A percentile compares a stretch with the other conserved stretches of the same genome.
phyloP scores from a whole-genome alignment of 257 asterid genomes.

The Solanum appendiculatum region DNA sequence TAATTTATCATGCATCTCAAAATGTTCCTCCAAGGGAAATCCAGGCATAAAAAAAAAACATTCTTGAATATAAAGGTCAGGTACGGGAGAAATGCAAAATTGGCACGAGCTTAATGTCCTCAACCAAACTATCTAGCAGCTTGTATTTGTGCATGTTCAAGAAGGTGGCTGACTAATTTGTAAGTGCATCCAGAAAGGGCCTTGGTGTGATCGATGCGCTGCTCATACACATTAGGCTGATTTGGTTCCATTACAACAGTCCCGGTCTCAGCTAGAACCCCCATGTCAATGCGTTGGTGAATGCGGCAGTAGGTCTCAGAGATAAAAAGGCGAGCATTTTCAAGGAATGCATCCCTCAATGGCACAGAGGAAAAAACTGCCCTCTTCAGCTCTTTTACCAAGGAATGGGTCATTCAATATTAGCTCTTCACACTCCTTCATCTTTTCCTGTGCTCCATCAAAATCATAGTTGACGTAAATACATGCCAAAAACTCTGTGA shows the following conservation, averaged over 20 bases:
- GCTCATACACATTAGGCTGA: slow-evolving; percentile 89
- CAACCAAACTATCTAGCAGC: slow-evolving; percentile 34
- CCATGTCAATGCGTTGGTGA: slow-evolving; percentile 94
- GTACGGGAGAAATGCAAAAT: neutral
- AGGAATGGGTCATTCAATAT: slow-evolving; percentile 92
- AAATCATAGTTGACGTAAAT: slow-evolving; percentile 88
- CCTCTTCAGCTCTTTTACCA: slow-evolving; percentile 85
- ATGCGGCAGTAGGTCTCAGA: slow-evolving; percentile 91
- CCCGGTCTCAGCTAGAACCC: slow-evolving; percentile 85
- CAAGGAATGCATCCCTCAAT: slow-evolving; percentile 90
- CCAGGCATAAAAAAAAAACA: neutral
- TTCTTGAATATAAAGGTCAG: neutral
- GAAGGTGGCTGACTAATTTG: slow-evolving; percentile 65
- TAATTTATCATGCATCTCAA: neutral
- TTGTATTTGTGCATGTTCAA: slow-evolving; percentile 75
- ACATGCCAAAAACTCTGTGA: slow-evolving; percentile 84
- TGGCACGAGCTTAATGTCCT: neutral
- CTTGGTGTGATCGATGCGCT: slow-evolving; percentile 92
- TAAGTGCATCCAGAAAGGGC: slow-evolving; percentile 76
- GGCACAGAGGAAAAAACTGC: slow-evolving; percentile 65
- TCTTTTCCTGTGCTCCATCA: slow-evolving; percentile 89
- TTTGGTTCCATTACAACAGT: slow-evolving; percentile 78
- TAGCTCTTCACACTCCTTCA: slow-evolving; percentile 98
- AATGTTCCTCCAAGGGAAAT: neutral
- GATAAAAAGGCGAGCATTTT: slow-evolving; percentile 98